These are phyloP conservation scores for Globisporangium radiosum DNA, from an alignment of 352 stramenopile species.

Conservation along the genomic window DNA sequence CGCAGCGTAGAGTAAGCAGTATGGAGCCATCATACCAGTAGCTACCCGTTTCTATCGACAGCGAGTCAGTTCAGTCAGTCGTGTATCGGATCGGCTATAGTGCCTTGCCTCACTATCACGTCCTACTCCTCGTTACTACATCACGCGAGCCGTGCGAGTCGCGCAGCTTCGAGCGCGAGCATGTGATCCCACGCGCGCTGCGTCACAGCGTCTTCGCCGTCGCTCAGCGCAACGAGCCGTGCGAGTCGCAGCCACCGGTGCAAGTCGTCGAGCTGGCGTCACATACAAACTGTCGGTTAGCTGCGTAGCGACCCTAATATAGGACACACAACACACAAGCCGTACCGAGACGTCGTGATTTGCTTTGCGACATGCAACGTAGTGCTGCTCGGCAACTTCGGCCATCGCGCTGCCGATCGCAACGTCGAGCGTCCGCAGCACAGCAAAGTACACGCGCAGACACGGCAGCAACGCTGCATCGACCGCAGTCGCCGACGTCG, in stretches of 20 bases:
- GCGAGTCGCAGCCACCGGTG: constrained; percentile 71
- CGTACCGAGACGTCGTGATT: constrained; percentile 69
- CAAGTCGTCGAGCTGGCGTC: constrained; percentile 59
- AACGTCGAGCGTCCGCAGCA: constrained; percentile 46
- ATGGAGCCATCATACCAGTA: too few species aligned
- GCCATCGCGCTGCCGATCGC: constrained; percentile 68
- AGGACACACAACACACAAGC: neutral
- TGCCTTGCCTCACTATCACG: neutral
- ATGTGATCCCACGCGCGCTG: constrained; percentile 48
- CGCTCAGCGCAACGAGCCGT: constrained; percentile 61
- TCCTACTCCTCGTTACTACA: neutral
- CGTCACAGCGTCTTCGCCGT: constrained; percentile 44
- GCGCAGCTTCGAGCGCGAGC: constrained; percentile 44
- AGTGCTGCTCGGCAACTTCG: constrained; percentile 74
- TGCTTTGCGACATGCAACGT: constrained; percentile 59
- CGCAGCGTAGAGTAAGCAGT: too few species aligned
- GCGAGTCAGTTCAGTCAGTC: too few species aligned
- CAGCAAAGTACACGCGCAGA: constrained; percentile 60
- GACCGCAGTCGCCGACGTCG: neutral
- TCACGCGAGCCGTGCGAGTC: constrained; percentile 20
- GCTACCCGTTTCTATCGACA: too few species aligned
- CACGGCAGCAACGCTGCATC: constrained; percentile 36
- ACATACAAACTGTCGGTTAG: neutral
- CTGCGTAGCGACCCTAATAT: neutral
- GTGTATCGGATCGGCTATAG: neutral